Conservation (phyloP, 1,139 yeast species). For the Yamadazyma conglobata region DNA sequence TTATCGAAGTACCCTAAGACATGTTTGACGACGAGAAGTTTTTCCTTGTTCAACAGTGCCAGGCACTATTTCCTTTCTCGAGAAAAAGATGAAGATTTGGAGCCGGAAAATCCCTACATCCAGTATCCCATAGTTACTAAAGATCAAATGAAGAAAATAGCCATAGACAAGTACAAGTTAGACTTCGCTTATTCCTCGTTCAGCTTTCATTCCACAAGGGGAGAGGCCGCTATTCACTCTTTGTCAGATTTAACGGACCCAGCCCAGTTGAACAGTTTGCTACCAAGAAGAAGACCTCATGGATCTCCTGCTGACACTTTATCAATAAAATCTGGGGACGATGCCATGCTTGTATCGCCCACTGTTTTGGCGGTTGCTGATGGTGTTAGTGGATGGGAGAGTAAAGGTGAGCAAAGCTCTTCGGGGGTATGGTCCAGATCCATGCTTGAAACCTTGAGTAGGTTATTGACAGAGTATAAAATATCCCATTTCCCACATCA, state of each 20-base stretch:
- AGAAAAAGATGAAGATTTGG: conserved; percentile 19
- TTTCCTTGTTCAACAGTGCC: conserved; percentile 24
- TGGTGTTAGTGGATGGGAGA: conserved; percentile 62
- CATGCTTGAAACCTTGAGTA: conserved; percentile 50
- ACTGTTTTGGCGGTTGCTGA: conserved; percentile 57
- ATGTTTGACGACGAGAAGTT: no score
- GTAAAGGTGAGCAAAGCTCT: conserved; percentile 38
- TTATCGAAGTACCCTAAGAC: no score
- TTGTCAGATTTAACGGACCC: conserved; percentile 52
- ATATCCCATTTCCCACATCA: conserved; percentile 42
- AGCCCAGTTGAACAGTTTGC: conserved; percentile 41
- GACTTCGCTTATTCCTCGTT: conserved; percentile 46
- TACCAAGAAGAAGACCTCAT: conserved; percentile 51
- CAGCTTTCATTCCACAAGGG: conserved; percentile 44
- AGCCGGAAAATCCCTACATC: conserved; percentile 33
- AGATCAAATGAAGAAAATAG: conserved; percentile 36
- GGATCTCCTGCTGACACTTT: conserved; percentile 54
- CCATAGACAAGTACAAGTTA: conserved; percentile 42
- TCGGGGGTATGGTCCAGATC: conserved; percentile 57
- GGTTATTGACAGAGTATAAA: conserved; percentile 47
- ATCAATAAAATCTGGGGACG: conserved; percentile 57
- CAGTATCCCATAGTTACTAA: conserved; percentile 40
- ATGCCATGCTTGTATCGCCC: conserved; percentile 59
- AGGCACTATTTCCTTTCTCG: conserved; percentile 27
- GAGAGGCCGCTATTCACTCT: conserved; percentile 45